Base-by-base conservation (phyloP, 164 flowering plant genomes). In the Liriodendron chinense region DNA sequence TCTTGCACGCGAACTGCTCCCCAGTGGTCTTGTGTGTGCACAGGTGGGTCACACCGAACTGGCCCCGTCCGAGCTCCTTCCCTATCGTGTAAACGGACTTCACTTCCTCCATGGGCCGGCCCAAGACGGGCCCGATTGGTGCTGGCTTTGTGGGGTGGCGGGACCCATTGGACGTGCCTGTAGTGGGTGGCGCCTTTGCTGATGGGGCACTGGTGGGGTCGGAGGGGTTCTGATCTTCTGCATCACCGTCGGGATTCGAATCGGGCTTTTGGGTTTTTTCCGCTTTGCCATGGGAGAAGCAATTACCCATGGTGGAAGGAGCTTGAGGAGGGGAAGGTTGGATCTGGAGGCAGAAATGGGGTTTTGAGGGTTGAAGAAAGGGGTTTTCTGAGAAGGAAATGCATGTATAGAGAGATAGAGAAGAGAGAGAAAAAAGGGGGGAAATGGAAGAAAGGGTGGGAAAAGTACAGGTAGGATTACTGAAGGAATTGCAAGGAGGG, bases 51-150 rank as follows among this genome's bases (percentile, higher is more conserved):
- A 91, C 83, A 5, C 97, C 97, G 23, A 93, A 93, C 70, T 92
- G 95, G 0, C 97, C 97, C 16, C 97, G 75, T 0, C 97, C 95
- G 1, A 93, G 88, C 84, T 93, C 97, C 69, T 89, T 90, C 13
- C 97, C 95, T 0, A 92, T 84, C 1, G 86, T 69, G 84, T 90
- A 92, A 2, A 26, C 65, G 0, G 82, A 9, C 20, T 77, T 71
- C 10, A 92, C 85, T 22, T 92, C 95, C 70, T 92, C 97, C 97
- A 91, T 92, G 0, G 95, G 94, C 28, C 92, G 87, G 26, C 92
- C 91, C 24, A 92, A 76, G 43, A 92, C 95, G 1, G 85, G 86
- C 21, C 77, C 77, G 50, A 86, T 79, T 0, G 81, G 81, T 3
- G 76, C 69, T 7, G 78, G 76, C 80, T 87, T 87, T 72, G 85